phyloP scores from a whole-genome alignment of 2,329 filamentous ascomycete genomes.

The Stachybotrys elegans region DNA sequence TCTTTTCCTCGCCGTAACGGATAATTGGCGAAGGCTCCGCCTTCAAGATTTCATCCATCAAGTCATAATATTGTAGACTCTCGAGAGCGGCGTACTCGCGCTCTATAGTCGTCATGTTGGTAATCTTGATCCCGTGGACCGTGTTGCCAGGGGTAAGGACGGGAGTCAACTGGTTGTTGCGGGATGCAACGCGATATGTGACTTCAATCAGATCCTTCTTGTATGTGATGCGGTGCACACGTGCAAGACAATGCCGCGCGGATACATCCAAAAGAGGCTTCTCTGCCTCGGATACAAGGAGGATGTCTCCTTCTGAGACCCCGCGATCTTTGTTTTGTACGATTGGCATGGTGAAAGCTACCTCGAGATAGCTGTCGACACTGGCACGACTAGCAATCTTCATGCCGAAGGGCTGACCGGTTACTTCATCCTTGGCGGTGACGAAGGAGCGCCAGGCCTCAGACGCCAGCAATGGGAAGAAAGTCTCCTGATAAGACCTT shows the following conservation, averaged over 20 bases:
- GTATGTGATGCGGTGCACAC: slow-evolving; percentile 72
- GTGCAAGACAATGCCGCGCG: slow-evolving; percentile 77
- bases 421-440: slow-evolving; percentile 81
- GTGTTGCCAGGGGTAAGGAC: slow-evolving; percentile 64
- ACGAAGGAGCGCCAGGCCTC: slow-evolving; percentile 96
- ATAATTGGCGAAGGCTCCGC: slow-evolving; percentile 88
- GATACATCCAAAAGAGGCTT: slow-evolving; percentile 62
- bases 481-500: slow-evolving; percentile 77
- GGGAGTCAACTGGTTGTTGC: slow-evolving; percentile 55
- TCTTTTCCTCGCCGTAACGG: slow-evolving; percentile 68
- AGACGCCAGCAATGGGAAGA: slow-evolving; percentile 82
- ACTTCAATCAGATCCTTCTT: slow-evolving; percentile 82
- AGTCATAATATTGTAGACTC: slow-evolving; percentile 89
- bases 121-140: slow-evolving; percentile 75
- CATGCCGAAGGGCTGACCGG: slow-evolving; percentile 75
- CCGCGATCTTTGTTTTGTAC: slow-evolving; percentile 65
- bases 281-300: slow-evolving; percentile 72
- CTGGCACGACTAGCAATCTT: slow-evolving; percentile 83
- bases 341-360: slow-evolving; percentile 76
- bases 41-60: slow-evolving; percentile 85
- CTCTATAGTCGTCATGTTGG: slow-evolving; percentile 90
- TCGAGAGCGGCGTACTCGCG: slow-evolving; percentile 90
- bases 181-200: slow-evolving; percentile 74
- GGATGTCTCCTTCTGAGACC: slow-evolving; percentile 79
- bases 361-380: slow-evolving; percentile 89